A percentile compares a stretch with the other conserved stretches of the same genome.
phyloP scores from a whole-genome alignment of 352 stramenopile genomes.

The Globisporangium cylindrosporum region DNA sequence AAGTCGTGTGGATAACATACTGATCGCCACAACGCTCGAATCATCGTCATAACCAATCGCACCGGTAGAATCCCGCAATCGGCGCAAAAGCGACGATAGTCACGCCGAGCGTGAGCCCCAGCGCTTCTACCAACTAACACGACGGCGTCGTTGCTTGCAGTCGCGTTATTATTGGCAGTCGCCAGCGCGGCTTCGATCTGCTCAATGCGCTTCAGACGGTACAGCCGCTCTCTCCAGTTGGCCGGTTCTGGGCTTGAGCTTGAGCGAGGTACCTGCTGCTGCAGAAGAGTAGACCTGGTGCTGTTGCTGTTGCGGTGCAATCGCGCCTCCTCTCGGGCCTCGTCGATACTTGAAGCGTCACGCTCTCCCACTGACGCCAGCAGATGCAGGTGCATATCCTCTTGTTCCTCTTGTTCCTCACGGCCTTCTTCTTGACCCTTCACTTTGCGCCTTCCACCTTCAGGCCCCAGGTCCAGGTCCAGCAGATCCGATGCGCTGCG shows the following conservation, averaged over 20 bases:
- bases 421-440: not conserved
- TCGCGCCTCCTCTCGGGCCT: not conserved
- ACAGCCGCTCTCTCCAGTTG: slow-evolving; percentile 5
- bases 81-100: slow-evolving; percentile 24
- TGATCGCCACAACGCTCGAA: no score
- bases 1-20: not conserved
- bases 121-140: not conserved
- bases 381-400: not conserved
- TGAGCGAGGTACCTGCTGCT: not conserved
- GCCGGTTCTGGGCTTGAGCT: not conserved
- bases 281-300: not conserved
- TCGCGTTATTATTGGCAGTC: not conserved
- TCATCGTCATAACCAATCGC: not conserved
- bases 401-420: not conserved
- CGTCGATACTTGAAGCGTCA: not conserved
- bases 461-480: not conserved
- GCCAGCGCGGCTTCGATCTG: slow-evolving; percentile 28
- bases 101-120: not conserved
- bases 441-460: not conserved
- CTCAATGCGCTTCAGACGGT: slow-evolving; percentile 26
- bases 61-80: slow-evolving; percentile 29
- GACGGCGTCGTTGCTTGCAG: not conserved
- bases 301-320: no score
- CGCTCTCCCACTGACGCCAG: not conserved
- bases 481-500: not conserved